phyloP scores from a whole-genome alignment of 805 yeast genomes.

The Nakazawaea laoshanensis region DNA sequence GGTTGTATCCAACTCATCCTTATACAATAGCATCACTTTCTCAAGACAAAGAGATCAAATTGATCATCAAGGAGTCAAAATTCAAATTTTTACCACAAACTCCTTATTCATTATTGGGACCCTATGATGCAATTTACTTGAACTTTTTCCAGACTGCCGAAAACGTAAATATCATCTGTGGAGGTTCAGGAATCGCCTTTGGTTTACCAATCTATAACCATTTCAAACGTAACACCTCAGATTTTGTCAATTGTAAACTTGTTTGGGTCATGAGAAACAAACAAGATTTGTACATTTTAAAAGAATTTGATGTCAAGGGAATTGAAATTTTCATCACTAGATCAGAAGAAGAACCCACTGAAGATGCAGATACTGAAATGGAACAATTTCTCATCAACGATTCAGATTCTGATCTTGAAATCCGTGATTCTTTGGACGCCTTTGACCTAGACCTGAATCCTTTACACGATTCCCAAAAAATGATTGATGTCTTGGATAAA shows the following conservation, averaged over 20 bases:
- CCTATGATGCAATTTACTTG: slow-evolving; percentile 34
- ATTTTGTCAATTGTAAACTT: slow-evolving; percentile 26
- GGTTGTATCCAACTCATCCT: slow-evolving; percentile 60
- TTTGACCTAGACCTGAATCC: slow-evolving; percentile 19
- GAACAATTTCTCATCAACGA: slow-evolving; percentile 10
- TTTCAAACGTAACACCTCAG: slow-evolving; percentile 20
- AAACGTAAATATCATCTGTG: slow-evolving; percentile 47
- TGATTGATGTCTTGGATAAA: slow-evolving; percentile 2
- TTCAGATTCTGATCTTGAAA: slow-evolving; percentile 7
- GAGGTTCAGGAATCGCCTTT: slow-evolving; percentile 69
- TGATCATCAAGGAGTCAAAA: slow-evolving; percentile 36
- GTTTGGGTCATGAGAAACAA: slow-evolving; percentile 47
- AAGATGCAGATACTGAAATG: not conserved
- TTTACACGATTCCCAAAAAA: slow-evolving; percentile 9
- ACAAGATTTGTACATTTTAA: slow-evolving; percentile 38
- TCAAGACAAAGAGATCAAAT: slow-evolving; percentile 27
- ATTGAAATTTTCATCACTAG: slow-evolving; percentile 26
- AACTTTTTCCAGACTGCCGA: slow-evolving; percentile 40
- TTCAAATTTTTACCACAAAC: slow-evolving; percentile 20
- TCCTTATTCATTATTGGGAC: slow-evolving; percentile 29
- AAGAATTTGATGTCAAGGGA: slow-evolving; percentile 25
- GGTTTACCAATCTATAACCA: slow-evolving; percentile 45
- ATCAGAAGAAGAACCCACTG: not conserved
- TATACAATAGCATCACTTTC: slow-evolving; percentile 47
- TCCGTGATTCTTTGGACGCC: slow-evolving; percentile 8